Conservation (phyloP, 73 alveolate genomes). For the Urostyla sp. region DNA sequence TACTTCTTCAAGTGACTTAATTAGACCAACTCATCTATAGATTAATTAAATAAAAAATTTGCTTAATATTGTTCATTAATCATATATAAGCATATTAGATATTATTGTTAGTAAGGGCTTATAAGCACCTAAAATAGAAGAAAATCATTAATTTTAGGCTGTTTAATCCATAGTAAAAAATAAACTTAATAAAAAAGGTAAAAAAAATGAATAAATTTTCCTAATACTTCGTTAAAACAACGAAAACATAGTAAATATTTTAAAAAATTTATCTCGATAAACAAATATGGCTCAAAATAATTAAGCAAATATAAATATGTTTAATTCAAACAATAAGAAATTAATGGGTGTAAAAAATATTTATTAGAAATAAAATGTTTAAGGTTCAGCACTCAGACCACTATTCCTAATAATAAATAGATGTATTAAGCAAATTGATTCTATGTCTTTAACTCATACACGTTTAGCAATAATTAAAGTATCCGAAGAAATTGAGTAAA, state of each 20-base stretch:
- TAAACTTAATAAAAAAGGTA: conserved; percentile 43
- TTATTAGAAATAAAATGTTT: background rate
- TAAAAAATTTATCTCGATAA: conserved; percentile 34
- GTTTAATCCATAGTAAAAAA: conserved; percentile 10
- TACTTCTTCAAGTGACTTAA: conserved; percentile 43
- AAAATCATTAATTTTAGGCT: conserved; percentile 35
- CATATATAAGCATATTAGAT: conserved; percentile 61
- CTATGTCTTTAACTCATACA: conserved; percentile 1
- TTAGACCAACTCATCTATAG: conserved; percentile 55
- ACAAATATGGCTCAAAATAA: background rate
- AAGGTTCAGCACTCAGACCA: conserved; percentile 46
- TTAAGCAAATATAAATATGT: background rate
- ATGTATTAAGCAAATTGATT: conserved; percentile 33
- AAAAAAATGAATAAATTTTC: conserved; percentile 37
- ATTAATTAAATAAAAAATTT: conserved; percentile 52
- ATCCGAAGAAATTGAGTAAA: conserved; percentile 40
- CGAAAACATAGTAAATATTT: conserved; percentile 27
- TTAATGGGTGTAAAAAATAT: background rate
- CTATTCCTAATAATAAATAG: conserved; percentile 20
- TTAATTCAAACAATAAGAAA: background rate
- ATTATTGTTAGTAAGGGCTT: conserved; percentile 53
- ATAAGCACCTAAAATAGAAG: conserved; percentile 65
- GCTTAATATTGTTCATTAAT: conserved; percentile 64
- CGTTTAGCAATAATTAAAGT: conserved; percentile 52
- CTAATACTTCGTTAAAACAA: conserved; percentile 33